Conservation (phyloP, 179 eudicot genomes). For the Vitellaria paradoxa region DNA sequence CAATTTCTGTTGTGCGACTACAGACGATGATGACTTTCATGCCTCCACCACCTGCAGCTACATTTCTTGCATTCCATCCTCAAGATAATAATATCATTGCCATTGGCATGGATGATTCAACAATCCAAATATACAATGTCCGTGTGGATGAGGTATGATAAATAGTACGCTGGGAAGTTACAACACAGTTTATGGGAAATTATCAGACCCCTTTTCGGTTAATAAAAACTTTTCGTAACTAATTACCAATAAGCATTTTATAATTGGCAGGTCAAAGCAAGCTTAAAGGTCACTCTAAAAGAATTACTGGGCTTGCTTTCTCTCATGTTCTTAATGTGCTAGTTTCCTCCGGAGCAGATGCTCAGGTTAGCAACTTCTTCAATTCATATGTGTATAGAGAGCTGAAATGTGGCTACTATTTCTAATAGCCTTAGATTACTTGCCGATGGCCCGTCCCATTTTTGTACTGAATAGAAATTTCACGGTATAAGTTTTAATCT, state of each 20-base stretch:
- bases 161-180: background rate
- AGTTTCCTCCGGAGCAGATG: slow-evolving; percentile 95
- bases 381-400: background rate
- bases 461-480: background rate
- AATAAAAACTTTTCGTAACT: background rate
- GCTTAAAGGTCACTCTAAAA: slow-evolving; percentile 92
- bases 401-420: background rate
- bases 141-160: slow-evolving; percentile 85
- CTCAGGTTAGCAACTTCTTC: slow-evolving; percentile 54
- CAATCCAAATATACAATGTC: slow-evolving; percentile 92
- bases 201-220: too few relatives aligned
- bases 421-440: background rate
- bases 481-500: too few relatives aligned
- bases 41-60: slow-evolving; percentile 98
- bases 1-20: slow-evolving; percentile 20
- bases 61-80: slow-evolving; percentile 95
- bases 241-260: background rate
- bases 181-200: too few relatives aligned
- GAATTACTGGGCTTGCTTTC: slow-evolving; percentile 96
- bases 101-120: slow-evolving; percentile 95
- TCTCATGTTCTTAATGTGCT: slow-evolving; percentile 74
- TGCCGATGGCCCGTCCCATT: too few relatives aligned
- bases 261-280: slow-evolving; percentile 81
- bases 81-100: slow-evolving; percentile 95
- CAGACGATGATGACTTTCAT: slow-evolving; percentile 98